These are phyloP conservation scores for Epichloe coenophiala DNA, from an alignment of 2,329 filamentous ascomycete genomes.

Conservation along the genomic window DNA sequence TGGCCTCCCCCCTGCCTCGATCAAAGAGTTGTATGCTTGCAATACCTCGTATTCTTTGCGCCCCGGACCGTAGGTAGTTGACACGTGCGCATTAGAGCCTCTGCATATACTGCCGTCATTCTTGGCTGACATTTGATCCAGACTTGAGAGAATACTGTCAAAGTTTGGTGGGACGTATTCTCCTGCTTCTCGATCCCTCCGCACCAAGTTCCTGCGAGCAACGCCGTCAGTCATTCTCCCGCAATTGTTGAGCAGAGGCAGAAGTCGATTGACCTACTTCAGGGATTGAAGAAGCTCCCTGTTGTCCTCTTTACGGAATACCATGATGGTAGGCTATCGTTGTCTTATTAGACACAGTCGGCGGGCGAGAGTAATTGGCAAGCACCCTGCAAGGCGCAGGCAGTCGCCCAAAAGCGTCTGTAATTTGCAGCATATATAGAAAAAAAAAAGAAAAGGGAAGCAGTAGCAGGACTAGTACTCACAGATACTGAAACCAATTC, in stretches of 20 bases:
- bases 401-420: background rate
- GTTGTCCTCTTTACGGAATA: conserved; percentile 3
- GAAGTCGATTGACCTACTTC: conserved; percentile 1
- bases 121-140: conserved; percentile 6
- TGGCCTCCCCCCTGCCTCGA: conserved; percentile 3
- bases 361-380: background rate
- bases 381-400: background rate
- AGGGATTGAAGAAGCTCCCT: conserved; percentile 2
- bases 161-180: conserved; percentile 3
- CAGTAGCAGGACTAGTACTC: background rate
- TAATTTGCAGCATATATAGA: background rate
- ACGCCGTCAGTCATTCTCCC: background rate
- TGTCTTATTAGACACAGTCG: background rate
- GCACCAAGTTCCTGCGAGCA: background rate
- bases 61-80: background rate
- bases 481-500: background rate
- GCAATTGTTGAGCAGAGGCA: background rate
- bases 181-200: conserved; percentile 3
- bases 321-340: background rate
- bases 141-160: conserved; percentile 1
- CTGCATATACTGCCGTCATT: background rate
- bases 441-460: background rate
- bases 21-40: conserved; percentile 2
- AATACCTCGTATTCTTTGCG: conserved; percentile 5
- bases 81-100: background rate